Evolutionary conservation across 2,329 filamentous ascomycete genomes (phyloP).

Genomic region (Monilinia laxa): DNA sequence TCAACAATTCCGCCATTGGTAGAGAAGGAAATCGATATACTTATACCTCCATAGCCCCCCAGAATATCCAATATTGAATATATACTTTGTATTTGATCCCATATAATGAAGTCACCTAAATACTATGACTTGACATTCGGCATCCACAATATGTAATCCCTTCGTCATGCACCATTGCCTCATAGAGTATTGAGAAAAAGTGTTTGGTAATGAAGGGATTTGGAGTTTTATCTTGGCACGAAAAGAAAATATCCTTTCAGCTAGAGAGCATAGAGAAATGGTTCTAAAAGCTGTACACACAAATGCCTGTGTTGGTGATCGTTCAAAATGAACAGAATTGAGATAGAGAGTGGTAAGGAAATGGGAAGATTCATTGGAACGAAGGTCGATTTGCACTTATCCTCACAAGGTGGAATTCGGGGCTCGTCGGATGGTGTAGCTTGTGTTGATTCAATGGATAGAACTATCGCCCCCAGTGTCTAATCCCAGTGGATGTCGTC

Average conservation of each 20-base stretch:
- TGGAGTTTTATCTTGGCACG: conserved; percentile 49
- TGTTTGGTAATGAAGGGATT: conserved; percentile 65
- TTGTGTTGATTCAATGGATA: conserved; percentile 34
- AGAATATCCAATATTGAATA: not conserved
- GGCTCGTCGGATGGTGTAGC: conserved; percentile 28
- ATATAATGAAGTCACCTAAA: not conserved
- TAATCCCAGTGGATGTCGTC: conserved; percentile 30
- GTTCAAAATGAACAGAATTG: conserved; percentile 18
- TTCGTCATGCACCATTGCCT: conserved; percentile 64
- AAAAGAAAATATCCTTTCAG: conserved; percentile 49
- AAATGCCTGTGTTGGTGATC: conserved; percentile 44
- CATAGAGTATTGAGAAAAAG: conserved; percentile 49
- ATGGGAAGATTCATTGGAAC: conserved; percentile 4
- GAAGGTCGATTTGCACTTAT: conserved; percentile 2
- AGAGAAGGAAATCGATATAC: not conserved
- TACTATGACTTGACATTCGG: conserved; percentile 11
- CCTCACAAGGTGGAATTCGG: conserved; percentile 8
- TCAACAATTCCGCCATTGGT: not conserved
- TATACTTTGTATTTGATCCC: not conserved
- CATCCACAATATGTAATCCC: conserved; percentile 43
- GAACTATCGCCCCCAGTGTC: conserved; percentile 35
- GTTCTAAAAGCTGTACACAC: conserved; percentile 52
- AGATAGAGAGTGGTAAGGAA: not conserved
- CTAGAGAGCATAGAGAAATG: conserved; percentile 45
- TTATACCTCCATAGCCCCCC: not conserved